Conservation (phyloP, 768 basidiomycete genomes). For the Trametopsis cervina region DNA sequence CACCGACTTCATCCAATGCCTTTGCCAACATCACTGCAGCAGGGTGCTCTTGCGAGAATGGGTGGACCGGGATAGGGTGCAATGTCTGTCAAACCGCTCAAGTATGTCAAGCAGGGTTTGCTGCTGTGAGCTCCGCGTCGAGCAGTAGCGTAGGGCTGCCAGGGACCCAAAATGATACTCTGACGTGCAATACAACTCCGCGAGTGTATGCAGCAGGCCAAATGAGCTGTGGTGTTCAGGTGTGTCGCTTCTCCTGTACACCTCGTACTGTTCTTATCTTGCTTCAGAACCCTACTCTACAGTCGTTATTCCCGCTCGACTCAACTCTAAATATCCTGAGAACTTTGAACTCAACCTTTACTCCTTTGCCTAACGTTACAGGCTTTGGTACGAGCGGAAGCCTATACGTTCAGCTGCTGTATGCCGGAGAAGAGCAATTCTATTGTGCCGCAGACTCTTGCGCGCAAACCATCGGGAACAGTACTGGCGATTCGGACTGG, state of each 20-base stretch:
- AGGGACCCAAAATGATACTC: slow-evolving; percentile 46
- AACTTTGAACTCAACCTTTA: slow-evolving; percentile 59
- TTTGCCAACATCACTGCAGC: slow-evolving; percentile 63
- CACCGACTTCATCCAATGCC: slow-evolving; percentile 24
- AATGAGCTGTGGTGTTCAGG: slow-evolving; percentile 79
- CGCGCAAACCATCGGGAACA: slow-evolving; percentile 42
- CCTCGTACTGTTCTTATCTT: background rate
- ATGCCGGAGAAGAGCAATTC: slow-evolving; percentile 84
- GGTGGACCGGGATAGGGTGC: slow-evolving; percentile 75
- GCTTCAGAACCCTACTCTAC: slow-evolving; percentile 74
- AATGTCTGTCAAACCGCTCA: slow-evolving; percentile 67
- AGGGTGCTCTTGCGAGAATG: slow-evolving; percentile 61
- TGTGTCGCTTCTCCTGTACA: slow-evolving; percentile 32
- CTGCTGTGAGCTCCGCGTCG: slow-evolving; percentile 24
- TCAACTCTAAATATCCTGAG: slow-evolving; percentile 77
- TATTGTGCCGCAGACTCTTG: slow-evolving; percentile 73
- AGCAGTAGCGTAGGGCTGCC: slow-evolving; percentile 22
- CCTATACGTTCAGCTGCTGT: slow-evolving; percentile 67
- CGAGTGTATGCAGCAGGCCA: slow-evolving; percentile 73
- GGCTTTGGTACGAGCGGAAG: slow-evolving; percentile 48
- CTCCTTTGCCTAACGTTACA: slow-evolving; percentile 58
- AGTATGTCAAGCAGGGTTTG: slow-evolving; percentile 64
- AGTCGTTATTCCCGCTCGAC: slow-evolving; percentile 62
- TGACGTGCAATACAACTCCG: slow-evolving; percentile 66
- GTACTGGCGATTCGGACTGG: slow-evolving; percentile 47